phyloP scores from a whole-genome alignment of 1,284 basidiomycete species.

The Apiotrichum brassicae region DNA sequence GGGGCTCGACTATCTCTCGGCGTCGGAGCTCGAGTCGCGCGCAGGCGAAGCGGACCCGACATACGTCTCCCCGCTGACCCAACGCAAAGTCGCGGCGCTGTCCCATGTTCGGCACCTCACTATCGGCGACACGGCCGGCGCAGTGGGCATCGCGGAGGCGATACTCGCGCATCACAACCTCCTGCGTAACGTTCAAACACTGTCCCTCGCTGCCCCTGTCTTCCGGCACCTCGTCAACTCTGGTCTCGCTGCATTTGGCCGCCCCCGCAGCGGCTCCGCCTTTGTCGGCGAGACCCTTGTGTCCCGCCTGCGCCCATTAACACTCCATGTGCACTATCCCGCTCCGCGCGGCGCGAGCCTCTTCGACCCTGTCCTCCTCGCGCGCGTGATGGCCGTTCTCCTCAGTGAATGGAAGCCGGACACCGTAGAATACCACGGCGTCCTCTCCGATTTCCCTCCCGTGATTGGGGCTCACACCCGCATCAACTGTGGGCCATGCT shows the following conservation, averaged over 20 bases:
- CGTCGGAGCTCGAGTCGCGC: conserved; percentile 12
- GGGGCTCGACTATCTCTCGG: conserved; percentile 12
- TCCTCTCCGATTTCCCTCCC: conserved; percentile 10
- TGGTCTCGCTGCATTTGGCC: conserved; percentile 13
- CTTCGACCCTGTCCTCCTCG: conserved; percentile 16
- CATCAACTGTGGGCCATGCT: conserved; percentile 11
- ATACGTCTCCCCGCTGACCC: neutral
- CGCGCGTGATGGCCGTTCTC: conserved; percentile 15
- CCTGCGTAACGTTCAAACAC: conserved; percentile 1
- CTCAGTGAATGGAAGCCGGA: conserved; percentile 14
- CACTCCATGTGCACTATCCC: conserved; percentile 9
- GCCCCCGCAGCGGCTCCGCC: conserved; percentile 10
- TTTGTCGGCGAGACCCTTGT: conserved; percentile 18
- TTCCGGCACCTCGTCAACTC: conserved; percentile 17
- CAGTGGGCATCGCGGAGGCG: conserved; percentile 11
- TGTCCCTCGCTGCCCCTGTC: conserved; percentile 9
- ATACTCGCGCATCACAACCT: conserved; percentile 7
- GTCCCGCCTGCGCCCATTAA: conserved; percentile 7
- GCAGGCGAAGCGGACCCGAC: conserved; percentile 4
- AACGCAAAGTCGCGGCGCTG: conserved; percentile 4
- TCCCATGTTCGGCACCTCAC: conserved; percentile 4
- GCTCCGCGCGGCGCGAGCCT: neutral
- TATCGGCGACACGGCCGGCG: conserved; percentile 1
- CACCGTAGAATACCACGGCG: conserved; percentile 7
- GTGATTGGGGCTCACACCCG: conserved; percentile 8